Evolutionary conservation across 345 rosid genomes (phyloP).

Genomic region (Xanthoceras sorbifolium): DNA sequence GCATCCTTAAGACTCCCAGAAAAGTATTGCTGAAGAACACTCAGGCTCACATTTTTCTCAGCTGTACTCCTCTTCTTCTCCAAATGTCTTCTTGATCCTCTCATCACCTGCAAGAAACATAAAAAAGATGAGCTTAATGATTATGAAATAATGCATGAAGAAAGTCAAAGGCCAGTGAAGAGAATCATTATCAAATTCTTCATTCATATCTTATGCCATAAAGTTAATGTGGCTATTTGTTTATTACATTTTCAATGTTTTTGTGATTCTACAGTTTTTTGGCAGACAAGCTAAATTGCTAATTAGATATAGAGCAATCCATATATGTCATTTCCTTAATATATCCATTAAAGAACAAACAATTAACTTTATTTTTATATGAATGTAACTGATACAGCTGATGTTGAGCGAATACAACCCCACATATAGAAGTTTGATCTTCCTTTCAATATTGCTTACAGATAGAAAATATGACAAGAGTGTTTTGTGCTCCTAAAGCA

Average conservation of each 20-base stretch:
- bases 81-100: conserved; percentile 39
- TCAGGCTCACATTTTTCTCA: conserved; percentile 86
- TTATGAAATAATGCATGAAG: conserved; percentile 3
- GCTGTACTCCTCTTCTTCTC: conserved; percentile 77
- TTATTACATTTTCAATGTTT: not conserved
- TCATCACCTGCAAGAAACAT: conserved; percentile 42
- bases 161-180: not conserved
- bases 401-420: not conserved
- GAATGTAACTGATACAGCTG: not conserved
- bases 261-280: not conserved
- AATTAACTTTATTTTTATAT: not conserved
- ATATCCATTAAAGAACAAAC: not conserved
- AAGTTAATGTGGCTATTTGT: not conserved
- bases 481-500: not conserved
- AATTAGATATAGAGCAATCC: not conserved
- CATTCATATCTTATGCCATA: too few relatives aligned
- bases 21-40: conserved; percentile 85
- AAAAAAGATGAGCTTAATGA: too few relatives aligned
- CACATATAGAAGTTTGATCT: not conserved
- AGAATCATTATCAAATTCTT: not conserved
- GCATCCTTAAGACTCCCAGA: conserved; percentile 95
- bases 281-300: not conserved
- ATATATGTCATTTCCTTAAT: not conserved
- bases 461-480: not conserved
- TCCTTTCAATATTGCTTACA: not conserved